Conservation (phyloP, 768 basidiomycete species). For the Floccularia luteovirens region DNA sequence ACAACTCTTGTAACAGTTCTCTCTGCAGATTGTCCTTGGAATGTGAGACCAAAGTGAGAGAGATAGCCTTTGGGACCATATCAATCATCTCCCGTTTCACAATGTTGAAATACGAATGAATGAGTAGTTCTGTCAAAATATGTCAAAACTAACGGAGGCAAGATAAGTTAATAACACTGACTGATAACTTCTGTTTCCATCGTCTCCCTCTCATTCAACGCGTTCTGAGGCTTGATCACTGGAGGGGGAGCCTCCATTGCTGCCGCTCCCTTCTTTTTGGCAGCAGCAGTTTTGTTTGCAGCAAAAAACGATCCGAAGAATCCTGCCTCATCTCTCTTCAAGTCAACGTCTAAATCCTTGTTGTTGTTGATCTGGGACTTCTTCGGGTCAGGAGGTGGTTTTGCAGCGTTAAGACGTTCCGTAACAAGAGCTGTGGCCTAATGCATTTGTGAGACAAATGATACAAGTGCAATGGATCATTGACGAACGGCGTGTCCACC, state of each 20-base stretch:
- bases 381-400: constrained; percentile 76
- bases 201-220: constrained; percentile 88
- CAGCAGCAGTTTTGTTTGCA: constrained; percentile 46
- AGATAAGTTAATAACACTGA: constrained; percentile 31
- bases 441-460: constrained; percentile 2
- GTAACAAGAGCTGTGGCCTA: constrained; percentile 86
- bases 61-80: constrained; percentile 97
- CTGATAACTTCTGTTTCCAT: constrained; percentile 99
- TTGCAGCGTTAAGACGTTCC: constrained; percentile 77
- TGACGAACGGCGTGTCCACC: constrained; percentile 84
- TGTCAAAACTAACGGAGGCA: background rate
- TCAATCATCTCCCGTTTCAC: constrained; percentile 99
- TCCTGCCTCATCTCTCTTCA: constrained; percentile 81
- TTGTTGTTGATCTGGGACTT: constrained; percentile 78
- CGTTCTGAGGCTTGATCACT: constrained; percentile 83
- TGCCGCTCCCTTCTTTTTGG: constrained; percentile 50
- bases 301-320: constrained; percentile 98
- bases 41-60: constrained; percentile 83
- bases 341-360: constrained; percentile 88
- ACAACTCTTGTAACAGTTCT: constrained; percentile 91
- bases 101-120: constrained; percentile 95
- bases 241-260: constrained; percentile 69
- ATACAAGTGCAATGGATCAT: constrained; percentile 4
- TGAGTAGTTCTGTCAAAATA: constrained; percentile 71
- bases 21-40: constrained; percentile 94